Evolutionary conservation across 2,329 filamentous ascomycete genomes (phyloP), one percentile per base, ranked within the genome.

Genomic region (Calcarisporium arbuscula): DNA sequence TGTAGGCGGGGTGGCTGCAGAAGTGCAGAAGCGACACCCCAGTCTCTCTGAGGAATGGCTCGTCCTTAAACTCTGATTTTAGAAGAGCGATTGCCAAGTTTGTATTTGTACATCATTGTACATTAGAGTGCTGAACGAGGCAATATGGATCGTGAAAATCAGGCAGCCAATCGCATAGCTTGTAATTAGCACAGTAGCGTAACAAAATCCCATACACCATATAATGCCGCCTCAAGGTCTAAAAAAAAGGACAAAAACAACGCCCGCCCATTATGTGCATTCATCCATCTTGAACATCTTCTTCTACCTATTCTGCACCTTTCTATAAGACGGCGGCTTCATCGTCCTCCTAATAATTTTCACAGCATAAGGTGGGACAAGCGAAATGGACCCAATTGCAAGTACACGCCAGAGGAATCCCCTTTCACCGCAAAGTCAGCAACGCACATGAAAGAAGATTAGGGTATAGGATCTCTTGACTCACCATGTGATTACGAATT

Each of bases 271-370:
- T n/a, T n/a, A n/a, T n/a, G n/a, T n/a, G n/a, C n/a, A n/a, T n/a
- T n/a, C n/a, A n/a, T n/a, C n/a, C n/a, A n/a, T n/a, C n/a, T n/a
- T n/a, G n/a, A n/a, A n/a, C n/a, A n/a, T n/a, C n/a, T n/a, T 21
- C 18, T 32, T 29, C 62, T 61, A 82, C 40, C 79, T 74, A 28
- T 73, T 81, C 61, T 83, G 82, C 30, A 98, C 89, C 67, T 98
- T 98, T 52, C 92, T 74, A 65, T 95, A 96, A 53, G 85, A 94
- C 15, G 89, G 89, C 42, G 92, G 92, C 62, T 84, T 89, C 70
- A 94, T 81, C 41, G 80, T 87, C 53, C 87, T 73, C 50, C 84
- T 73, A 45, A 95, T 83, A 41, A 94, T 60, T 67, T 96, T 96
- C 15, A 76, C 87, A 33, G 78, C 82, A 64, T 90, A 95, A 3